Evolutionary conservation across 805 yeast genomes (phyloP).

Genomic region (Myxozyma kluyveri): DNA sequence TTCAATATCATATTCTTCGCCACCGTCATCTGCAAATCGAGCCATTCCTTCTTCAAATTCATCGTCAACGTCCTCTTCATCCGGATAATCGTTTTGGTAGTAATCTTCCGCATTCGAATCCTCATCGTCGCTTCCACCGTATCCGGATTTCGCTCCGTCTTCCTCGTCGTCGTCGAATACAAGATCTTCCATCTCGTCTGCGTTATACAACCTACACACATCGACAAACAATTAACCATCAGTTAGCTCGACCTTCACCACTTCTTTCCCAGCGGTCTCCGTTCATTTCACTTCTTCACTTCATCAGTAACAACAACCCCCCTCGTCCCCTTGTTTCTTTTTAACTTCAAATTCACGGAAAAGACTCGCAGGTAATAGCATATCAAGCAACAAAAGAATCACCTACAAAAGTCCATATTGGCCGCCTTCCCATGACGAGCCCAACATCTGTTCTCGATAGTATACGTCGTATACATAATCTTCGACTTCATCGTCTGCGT

Average conservation of each 20-base stretch:
- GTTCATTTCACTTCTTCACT: too few species aligned
- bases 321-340: too few species aligned
- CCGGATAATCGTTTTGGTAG: conserved; percentile 91
- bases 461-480: conserved; percentile 94
- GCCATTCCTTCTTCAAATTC: conserved; percentile 38
- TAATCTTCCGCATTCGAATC: conserved; percentile 74
- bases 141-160: conserved; percentile 19
- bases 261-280: background rate
- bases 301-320: too few species aligned
- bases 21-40: conserved; percentile 42
- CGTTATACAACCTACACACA: conserved; percentile 18
- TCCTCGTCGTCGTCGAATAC: conserved; percentile 25
- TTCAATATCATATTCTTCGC: conserved; percentile 34
- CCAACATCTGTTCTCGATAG: conserved; percentile 51
- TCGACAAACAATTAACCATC: too few species aligned
- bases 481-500: conserved; percentile 39
- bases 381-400: too few species aligned
- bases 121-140: conserved; percentile 37
- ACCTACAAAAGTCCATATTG: conserved; percentile 31
- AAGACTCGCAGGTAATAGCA: too few species aligned
- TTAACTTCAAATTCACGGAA: too few species aligned
- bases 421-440: conserved; percentile 32
- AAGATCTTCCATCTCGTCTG: conserved; percentile 19
- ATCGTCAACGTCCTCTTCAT: conserved; percentile 60
- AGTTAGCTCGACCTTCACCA: background rate